Evolutionary conservation across 2,329 filamentous ascomycete species (phyloP).

Genomic region (Aspergillus vadensis): DNA sequence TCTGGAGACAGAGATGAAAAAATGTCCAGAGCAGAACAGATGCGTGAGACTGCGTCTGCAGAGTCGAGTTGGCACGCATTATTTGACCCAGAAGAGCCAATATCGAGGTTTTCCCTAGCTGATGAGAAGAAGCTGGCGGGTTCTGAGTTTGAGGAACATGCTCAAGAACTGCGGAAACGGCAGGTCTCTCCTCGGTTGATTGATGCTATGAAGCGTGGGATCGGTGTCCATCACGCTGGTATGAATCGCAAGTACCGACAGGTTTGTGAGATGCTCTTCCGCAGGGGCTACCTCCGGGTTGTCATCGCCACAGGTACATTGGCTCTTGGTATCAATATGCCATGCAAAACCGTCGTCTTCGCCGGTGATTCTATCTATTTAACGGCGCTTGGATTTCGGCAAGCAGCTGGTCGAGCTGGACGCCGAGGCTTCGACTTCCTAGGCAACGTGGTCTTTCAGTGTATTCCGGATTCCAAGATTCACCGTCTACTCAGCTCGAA

Average conservation of each 20-base stretch:
- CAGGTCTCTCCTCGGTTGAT: constrained; percentile 54
- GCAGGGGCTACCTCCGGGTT: constrained; percentile 59
- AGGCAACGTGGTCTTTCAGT: constrained; percentile 78
- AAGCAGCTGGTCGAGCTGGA: constrained; percentile 75
- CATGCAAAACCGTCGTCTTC: constrained; percentile 80
- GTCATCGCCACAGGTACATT: constrained; percentile 76
- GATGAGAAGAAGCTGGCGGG: constrained; percentile 60
- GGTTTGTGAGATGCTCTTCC: constrained; percentile 45
- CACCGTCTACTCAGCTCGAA: constrained; percentile 71
- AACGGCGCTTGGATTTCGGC: constrained; percentile 74
- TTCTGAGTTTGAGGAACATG: constrained; percentile 60
- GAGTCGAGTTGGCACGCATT: constrained; percentile 62
- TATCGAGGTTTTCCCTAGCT: constrained; percentile 55
- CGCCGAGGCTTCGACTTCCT: constrained; percentile 78
- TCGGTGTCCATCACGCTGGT: constrained; percentile 77
- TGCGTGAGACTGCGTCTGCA: constrained; percentile 57
- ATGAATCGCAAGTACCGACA: constrained; percentile 78
- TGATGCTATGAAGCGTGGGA: constrained; percentile 63
- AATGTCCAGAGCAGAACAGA: constrained; percentile 55
- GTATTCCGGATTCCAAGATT: constrained; percentile 62
- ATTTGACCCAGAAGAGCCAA: constrained; percentile 67
- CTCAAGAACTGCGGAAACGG: constrained; percentile 55
- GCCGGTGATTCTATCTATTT: constrained; percentile 71
- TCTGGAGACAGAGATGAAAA: constrained; percentile 41
- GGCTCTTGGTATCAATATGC: constrained; percentile 79